phyloP scores from a whole-genome alignment of 441 rosid species.

The Populus hybrid region DNA sequence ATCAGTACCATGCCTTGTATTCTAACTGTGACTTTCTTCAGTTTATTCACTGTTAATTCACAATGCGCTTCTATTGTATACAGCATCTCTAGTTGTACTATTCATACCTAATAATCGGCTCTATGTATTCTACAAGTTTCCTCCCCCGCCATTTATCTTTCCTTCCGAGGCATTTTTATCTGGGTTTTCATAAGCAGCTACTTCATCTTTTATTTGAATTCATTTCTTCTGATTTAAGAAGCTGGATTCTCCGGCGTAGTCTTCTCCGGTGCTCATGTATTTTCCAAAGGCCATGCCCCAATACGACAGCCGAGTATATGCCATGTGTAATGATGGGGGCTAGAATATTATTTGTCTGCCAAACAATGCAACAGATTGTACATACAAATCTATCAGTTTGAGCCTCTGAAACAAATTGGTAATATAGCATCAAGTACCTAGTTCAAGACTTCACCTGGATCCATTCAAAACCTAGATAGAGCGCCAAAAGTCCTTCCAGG shows the following conservation, averaged over 20 bases:
- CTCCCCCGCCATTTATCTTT: neutral
- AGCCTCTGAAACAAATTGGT: neutral
- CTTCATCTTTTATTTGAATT: conserved; percentile 23
- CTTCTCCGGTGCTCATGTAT: conserved; percentile 74
- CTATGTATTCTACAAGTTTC: conserved; percentile 32
- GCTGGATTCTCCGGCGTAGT: conserved; percentile 60
- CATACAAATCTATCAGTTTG: neutral
- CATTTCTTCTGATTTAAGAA: conserved; percentile 50
- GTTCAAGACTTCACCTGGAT: conserved; percentile 50
- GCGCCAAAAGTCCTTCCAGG: conserved; percentile 85
- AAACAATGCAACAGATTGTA: neutral
- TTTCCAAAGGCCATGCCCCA: conserved; percentile 93
- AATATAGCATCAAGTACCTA: neutral
- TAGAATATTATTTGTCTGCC: conserved; percentile 79
- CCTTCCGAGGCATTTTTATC: neutral
- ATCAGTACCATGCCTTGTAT: neutral
- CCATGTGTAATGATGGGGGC: conserved; percentile 90
- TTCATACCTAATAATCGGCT: neutral
- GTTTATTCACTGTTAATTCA: conserved; percentile 10
- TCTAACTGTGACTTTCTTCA: neutral
- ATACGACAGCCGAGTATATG: conserved; percentile 73
- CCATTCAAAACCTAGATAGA: conserved; percentile 95
- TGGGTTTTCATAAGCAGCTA: neutral
- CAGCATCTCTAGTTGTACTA: neutral
- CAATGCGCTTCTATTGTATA: conserved; percentile 7